A percentile compares a stretch with the other conserved stretches of the same genome.
Evolutionary conservation across 495 filamentous ascomycete genomes (phyloP).

Genomic region (Thermochaetoides thermophila): DNA sequence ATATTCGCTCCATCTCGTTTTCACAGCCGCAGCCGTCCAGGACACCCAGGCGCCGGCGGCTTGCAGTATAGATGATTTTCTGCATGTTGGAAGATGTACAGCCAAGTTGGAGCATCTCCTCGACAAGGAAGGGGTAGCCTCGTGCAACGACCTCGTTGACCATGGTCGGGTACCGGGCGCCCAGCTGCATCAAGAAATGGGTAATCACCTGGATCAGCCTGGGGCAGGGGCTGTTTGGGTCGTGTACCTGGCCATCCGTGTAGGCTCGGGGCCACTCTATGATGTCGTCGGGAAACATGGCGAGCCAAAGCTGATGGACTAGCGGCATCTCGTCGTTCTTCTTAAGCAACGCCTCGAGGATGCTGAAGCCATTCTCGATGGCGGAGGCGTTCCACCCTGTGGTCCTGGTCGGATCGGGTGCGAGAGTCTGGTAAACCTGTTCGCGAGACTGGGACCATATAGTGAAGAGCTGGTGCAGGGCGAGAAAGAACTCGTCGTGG

Average conservation of each 20-base stretch:
- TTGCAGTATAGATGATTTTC: conserved; percentile 43
- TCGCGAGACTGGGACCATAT: conserved; percentile 23
- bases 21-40: conserved; percentile 15
- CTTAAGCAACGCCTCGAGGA: conserved; percentile 25
- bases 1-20: conserved; percentile 21
- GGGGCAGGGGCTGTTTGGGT: too few species aligned
- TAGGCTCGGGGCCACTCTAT: too few species aligned
- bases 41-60: conserved; percentile 25
- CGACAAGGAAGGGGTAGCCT: conserved; percentile 48
- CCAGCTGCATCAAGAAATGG: conserved; percentile 21
- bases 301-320: conserved; percentile 16
- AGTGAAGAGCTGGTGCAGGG: conserved; percentile 55
- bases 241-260: too few species aligned
- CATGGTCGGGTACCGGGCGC: conserved; percentile 9
- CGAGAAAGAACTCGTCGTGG: conserved; percentile 48
- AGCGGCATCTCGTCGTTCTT: conserved; percentile 22
- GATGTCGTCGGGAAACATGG: conserved; percentile 32
- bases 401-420: neutral
- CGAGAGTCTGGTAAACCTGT: conserved; percentile 2
- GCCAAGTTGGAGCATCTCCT: conserved; percentile 40
- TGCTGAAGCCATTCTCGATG: conserved; percentile 23
- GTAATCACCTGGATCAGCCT: conserved; percentile 20
- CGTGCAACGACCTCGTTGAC: too few species aligned
- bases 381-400: too few species aligned
- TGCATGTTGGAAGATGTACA: conserved; percentile 43